Evolutionary conservation across 2,329 filamentous ascomycete genomes (phyloP).

Genomic region (Pyrenochaeta sp.): DNA sequence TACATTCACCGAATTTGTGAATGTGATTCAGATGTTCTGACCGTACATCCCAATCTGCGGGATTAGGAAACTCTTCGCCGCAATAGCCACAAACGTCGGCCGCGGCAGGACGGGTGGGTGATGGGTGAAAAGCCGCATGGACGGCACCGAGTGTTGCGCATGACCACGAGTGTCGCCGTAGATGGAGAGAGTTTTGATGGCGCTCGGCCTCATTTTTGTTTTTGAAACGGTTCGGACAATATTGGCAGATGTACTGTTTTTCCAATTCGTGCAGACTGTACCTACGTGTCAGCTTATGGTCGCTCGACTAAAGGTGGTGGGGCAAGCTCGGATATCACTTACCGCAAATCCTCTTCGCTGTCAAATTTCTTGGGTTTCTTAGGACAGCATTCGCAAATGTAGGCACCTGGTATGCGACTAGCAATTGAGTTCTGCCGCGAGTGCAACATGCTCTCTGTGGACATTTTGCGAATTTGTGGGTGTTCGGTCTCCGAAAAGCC

Average conservation of each 20-base stretch:
- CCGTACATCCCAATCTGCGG: conserved; percentile 87
- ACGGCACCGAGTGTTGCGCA: conserved; percentile 81
- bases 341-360: conserved; percentile 83
- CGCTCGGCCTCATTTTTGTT: conserved; percentile 98
- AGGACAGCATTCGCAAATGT: conserved; percentile 92
- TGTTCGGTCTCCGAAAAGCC: conserved; percentile 53
- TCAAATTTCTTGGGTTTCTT: conserved; percentile 98
- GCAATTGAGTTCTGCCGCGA: conserved; percentile 60
- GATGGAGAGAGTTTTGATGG: conserved; percentile 93
- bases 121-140: conserved; percentile 87
- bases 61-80: conserved; percentile 88
- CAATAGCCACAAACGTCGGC: conserved; percentile 94
- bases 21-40: conserved; percentile 87
- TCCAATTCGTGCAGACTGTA: conserved; percentile 85
- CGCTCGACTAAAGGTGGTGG: conserved; percentile 34
- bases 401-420: conserved; percentile 64
- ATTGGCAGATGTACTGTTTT: conserved; percentile 94
- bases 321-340: conserved; percentile 52
- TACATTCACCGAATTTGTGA: conserved; percentile 98
- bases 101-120: conserved; percentile 66
- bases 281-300: conserved; percentile 29
- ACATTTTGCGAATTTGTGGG: conserved; percentile 56
- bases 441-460: conserved; percentile 54
- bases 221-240: conserved; percentile 95
- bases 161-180: conserved; percentile 94